These are phyloP conservation scores for Globisporangium uncinulatum DNA, from an alignment of 352 stramenopile species.

Conservation along the genomic window DNA sequence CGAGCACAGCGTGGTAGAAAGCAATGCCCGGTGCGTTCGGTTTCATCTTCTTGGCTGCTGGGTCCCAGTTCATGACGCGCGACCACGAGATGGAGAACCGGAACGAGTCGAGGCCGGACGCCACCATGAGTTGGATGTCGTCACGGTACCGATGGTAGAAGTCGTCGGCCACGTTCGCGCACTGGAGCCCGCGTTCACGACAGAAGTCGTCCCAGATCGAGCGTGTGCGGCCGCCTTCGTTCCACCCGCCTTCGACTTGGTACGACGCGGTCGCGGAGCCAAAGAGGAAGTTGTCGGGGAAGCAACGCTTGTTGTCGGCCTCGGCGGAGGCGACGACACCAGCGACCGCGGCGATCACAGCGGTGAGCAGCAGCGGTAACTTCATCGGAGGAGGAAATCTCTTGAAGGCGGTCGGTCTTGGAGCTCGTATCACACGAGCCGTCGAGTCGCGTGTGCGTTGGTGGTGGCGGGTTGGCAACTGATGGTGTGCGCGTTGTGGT, in stretches of 20 bases:
- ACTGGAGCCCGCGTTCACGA: slow-evolving; percentile 50
- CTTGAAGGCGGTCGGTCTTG: no score
- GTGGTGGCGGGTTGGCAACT: no score
- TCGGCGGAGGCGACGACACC: no score
- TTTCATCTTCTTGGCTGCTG: slow-evolving; percentile 24
- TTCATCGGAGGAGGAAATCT: no score
- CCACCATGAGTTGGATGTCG: slow-evolving; percentile 91
- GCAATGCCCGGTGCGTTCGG: slow-evolving; percentile 76
- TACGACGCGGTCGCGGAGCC: slow-evolving; percentile 90
- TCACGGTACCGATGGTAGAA: no score
- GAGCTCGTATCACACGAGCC: no score
- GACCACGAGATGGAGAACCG: no score
- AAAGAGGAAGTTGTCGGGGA: slow-evolving; percentile 39
- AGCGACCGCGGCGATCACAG: no score
- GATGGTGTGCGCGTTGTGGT: no score
- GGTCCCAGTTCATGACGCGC: no score
- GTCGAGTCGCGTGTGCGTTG: no score
- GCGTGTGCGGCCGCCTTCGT: slow-evolving; percentile 67
- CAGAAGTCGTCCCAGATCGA: slow-evolving; percentile 95
- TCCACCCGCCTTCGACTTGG: slow-evolving; percentile 91
- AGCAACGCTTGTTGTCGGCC: slow-evolving; percentile 51
- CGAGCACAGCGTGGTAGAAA: slow-evolving; percentile 87
- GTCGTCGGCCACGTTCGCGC: slow-evolving; percentile 88
- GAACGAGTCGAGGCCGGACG: slow-evolving; percentile 87
- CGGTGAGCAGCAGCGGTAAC: no score